These are phyloP conservation scores for Acanthamoeba sp. DNA, from an alignment of 208 protist genomes.

Conservation along the genomic window DNA sequence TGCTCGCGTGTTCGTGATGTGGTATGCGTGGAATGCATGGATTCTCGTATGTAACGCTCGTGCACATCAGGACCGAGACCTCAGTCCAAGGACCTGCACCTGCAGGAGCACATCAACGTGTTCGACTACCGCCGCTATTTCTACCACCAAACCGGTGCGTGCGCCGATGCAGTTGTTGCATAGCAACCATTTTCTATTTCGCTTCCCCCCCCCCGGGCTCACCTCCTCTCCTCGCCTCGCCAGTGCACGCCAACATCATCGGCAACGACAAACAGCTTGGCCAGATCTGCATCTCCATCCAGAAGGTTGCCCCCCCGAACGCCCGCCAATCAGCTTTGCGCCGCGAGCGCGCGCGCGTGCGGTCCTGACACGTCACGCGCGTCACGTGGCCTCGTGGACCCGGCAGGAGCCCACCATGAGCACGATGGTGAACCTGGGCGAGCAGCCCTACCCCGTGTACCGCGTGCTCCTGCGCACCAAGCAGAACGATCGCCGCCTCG, in stretches of 20 bases:
- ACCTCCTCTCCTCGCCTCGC: no score
- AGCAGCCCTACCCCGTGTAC: slow-evolving; percentile 53
- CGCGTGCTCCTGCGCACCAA: slow-evolving; percentile 42
- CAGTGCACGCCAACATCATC: slow-evolving; percentile 70
- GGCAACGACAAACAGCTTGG: slow-evolving; percentile 59
- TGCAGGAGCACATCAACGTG: slow-evolving; percentile 67
- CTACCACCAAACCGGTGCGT: slow-evolving; percentile 21
- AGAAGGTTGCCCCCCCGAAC: background rate
- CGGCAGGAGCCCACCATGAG: slow-evolving; percentile 11
- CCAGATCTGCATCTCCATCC: slow-evolving; percentile 56
- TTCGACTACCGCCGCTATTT: slow-evolving; percentile 41
- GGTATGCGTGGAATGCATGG: background rate
- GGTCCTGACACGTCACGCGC: background rate
- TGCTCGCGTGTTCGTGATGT: background rate
- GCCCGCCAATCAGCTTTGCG: background rate
- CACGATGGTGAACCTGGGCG: slow-evolving; percentile 37
- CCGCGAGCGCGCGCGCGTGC: background rate
- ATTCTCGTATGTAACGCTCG: no score
- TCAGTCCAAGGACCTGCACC: slow-evolving; percentile 2
- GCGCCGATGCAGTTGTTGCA: no score
- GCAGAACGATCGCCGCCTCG: slow-evolving; percentile 51
- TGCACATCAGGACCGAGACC: background rate
- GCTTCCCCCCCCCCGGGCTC: no score
- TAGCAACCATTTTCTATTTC: background rate
- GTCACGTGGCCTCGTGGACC: background rate